Conservation (phyloP, 2,329 filamentous ascomycete genomes). For the Epichloe gansuensis region DNA sequence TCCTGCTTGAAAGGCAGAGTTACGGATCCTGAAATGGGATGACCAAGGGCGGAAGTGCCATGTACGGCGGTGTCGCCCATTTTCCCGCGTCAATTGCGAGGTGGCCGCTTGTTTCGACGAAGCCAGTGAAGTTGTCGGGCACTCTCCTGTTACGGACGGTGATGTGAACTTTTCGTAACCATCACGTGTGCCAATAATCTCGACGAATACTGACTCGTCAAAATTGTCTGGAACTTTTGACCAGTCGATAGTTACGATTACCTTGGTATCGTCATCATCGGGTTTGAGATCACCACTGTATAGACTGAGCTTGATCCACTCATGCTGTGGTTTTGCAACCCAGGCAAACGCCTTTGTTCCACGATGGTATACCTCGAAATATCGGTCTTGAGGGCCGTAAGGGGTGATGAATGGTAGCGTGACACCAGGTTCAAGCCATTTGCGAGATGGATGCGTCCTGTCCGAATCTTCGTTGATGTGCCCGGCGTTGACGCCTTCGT, state of each 20-base stretch:
- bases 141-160: constrained; percentile 11
- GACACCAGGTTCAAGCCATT: constrained; percentile 18
- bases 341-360: constrained; percentile 20
- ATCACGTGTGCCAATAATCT: constrained; percentile 23
- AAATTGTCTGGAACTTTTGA: constrained; percentile 24
- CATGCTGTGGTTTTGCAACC: constrained; percentile 19
- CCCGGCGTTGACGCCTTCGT: constrained; percentile 22
- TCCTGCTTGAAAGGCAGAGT: constrained; percentile 9
- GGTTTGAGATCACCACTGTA: constrained; percentile 19
- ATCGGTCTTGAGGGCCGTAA: constrained; percentile 18
- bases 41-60: constrained; percentile 20
- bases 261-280: constrained; percentile 18
- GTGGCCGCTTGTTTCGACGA: constrained; percentile 21
- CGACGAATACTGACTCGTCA: constrained; percentile 28
- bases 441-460: constrained; percentile 30
- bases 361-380: constrained; percentile 24
- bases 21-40: constrained; percentile 12
- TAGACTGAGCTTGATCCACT: constrained; percentile 19
- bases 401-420: constrained; percentile 21
- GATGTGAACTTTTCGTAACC: constrained; percentile 25
- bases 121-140: constrained; percentile 23
- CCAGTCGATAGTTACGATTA: constrained; percentile 23
- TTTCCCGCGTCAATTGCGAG: constrained; percentile 22
- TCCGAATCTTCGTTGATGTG: constrained; percentile 42
- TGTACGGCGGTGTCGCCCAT: constrained; percentile 14